phyloP scores from a whole-genome alignment of 305 asterid species.

The Solanum hybrid region DNA sequence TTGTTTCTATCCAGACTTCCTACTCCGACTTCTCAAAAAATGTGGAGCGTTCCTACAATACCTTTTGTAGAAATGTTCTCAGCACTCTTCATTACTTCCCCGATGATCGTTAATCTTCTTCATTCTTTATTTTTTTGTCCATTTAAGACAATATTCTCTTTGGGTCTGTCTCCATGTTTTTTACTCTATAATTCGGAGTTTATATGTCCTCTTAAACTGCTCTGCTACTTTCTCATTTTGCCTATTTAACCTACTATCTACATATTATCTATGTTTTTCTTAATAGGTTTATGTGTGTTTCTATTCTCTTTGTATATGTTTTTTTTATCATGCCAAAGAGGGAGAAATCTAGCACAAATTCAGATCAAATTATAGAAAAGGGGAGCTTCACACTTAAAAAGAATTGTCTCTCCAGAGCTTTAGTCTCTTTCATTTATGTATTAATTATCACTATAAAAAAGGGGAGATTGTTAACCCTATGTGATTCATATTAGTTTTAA shows the following conservation, averaged over 20 bases:
- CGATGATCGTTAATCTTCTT: not conserved
- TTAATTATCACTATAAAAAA: not conserved
- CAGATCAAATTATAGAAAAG: not conserved
- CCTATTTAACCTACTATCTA: not conserved
- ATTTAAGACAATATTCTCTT: not conserved
- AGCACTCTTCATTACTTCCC: not conserved
- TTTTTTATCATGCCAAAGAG: not conserved
- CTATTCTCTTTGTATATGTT: not conserved
- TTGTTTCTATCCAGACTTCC: not conserved
- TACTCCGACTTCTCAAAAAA: not conserved
- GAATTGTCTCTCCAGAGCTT: not conserved
- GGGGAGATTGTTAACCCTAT: not conserved
- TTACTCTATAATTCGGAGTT: no score
- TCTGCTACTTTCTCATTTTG: not conserved
- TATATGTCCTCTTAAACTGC: not conserved
- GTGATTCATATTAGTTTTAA: not conserved
- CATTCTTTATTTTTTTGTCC: not conserved
- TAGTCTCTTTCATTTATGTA: not conserved
- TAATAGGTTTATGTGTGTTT: no score
- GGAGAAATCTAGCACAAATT: not conserved
- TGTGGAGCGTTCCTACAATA: not conserved
- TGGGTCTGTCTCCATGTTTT: not conserved
- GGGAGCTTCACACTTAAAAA: not conserved
- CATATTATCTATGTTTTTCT: not conserved
- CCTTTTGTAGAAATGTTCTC: not conserved